These are phyloP conservation scores for Erodium trifolium DNA, from an alignment of 441 rosid genomes.

Conservation along the genomic window DNA sequence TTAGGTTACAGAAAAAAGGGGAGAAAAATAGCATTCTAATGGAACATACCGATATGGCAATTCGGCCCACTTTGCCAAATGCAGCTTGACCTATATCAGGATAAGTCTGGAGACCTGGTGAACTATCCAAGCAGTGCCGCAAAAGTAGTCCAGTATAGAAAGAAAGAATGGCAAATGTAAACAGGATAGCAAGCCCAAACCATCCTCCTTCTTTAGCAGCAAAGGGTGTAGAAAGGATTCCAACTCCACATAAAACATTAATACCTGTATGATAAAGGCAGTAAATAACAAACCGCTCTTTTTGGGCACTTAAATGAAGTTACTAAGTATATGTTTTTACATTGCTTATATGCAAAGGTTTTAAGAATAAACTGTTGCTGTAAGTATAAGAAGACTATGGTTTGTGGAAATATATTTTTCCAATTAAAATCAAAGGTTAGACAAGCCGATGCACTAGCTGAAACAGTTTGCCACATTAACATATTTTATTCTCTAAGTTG, in stretches of 20 bases:
- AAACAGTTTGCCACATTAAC: neutral
- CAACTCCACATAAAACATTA: conserved; percentile 91
- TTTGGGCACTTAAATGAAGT: neutral
- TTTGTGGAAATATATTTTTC: neutral
- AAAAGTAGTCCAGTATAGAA: conserved; percentile 80
- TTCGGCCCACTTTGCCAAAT: conserved; percentile 63
- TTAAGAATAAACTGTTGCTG: neutral
- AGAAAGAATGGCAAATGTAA: conserved; percentile 58
- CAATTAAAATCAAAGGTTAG: neutral
- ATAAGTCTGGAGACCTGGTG: conserved; percentile 79
- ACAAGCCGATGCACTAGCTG: too few relatives aligned
- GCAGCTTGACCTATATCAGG: conserved; percentile 95
- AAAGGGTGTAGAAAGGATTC: conserved; percentile 76
- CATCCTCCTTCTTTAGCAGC: conserved; percentile 95
- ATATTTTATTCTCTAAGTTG: neutral
- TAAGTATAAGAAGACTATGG: neutral
- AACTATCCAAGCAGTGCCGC: conserved; percentile 66
- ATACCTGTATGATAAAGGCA: conserved; percentile 37
- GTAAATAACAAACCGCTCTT: neutral
- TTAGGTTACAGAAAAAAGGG: neutral
- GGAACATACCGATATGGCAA: conserved; percentile 50
- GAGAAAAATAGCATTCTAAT: neutral
- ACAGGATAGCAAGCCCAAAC: conserved; percentile 52
- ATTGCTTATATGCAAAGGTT: neutral
- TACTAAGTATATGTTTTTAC: neutral